A percentile compares a stretch with the other conserved stretches of the same genome.
Conservation (phyloP, 495 filamentous ascomycete species). For the Cercophora sp. region DNA sequence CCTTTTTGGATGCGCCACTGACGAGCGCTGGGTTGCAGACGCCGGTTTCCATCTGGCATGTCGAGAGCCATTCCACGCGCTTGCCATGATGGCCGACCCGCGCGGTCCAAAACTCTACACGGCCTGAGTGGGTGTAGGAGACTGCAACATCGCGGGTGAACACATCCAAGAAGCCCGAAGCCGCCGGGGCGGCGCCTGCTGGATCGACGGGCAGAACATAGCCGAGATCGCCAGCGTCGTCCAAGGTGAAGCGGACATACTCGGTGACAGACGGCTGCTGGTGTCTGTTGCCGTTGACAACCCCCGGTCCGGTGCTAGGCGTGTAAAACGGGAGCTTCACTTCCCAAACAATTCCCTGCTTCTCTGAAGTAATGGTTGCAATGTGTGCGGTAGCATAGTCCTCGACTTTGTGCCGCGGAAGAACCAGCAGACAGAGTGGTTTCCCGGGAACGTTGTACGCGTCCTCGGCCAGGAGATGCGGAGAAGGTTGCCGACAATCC, state of each 20-base stretch:
- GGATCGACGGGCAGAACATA: conserved; percentile 90
- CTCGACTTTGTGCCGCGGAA: conserved; percentile 60
- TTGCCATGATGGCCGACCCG: conserved; percentile 55
- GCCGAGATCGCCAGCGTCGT: conserved; percentile 66
- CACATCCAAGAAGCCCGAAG: conserved; percentile 79
- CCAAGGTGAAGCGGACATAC: conserved; percentile 69
- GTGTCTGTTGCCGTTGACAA: conserved; percentile 27
- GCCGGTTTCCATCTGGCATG: conserved; percentile 77
- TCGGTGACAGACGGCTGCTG: conserved; percentile 49
- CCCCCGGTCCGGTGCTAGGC: conserved; percentile 18
- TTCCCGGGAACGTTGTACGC: conserved; percentile 63
- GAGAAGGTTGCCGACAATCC: conserved; percentile 61
- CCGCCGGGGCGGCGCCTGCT: conserved; percentile 65
- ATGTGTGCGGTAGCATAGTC: conserved; percentile 58
- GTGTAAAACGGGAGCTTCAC: conserved; percentile 50
- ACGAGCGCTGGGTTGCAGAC: conserved; percentile 70
- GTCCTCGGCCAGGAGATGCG: conserved; percentile 53
- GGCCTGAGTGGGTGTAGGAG: conserved; percentile 73
- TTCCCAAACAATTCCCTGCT: conserved; percentile 85
- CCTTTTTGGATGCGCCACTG: conserved; percentile 82
- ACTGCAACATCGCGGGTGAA: conserved; percentile 87
- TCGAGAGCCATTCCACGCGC: conserved; percentile 76
- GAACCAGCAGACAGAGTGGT: conserved; percentile 74
- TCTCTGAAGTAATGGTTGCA: conserved; percentile 76
- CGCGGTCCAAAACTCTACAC: conserved; percentile 82